Evolutionary conservation across 306 rosid genomes (phyloP).

Genomic region (Malus orientalis): DNA sequence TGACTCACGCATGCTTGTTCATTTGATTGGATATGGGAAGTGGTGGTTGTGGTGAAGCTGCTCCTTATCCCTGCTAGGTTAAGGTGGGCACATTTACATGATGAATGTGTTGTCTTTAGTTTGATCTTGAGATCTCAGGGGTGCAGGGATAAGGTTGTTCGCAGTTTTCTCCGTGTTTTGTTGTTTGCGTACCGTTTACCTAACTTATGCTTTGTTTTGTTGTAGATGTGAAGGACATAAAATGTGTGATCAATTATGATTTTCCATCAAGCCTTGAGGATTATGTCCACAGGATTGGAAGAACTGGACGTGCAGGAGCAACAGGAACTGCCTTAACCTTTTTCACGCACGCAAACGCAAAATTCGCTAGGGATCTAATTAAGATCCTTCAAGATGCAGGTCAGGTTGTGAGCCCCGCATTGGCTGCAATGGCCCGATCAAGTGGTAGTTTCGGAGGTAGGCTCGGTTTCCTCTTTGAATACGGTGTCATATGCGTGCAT

Average conservation of each 20-base stretch:
- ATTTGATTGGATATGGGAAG: slow-evolving; percentile 55
- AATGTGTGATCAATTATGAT: slow-evolving; percentile 88
- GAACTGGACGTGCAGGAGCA: slow-evolving; percentile 99
- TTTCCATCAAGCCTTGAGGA: slow-evolving; percentile 95
- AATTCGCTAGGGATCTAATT: slow-evolving; percentile 59
- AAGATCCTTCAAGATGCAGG: slow-evolving; percentile 85
- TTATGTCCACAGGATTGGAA: slow-evolving; percentile 91
- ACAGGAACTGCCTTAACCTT: slow-evolving; percentile 84
- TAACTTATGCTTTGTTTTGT: slow-evolving; percentile 12
- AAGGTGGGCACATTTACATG: slow-evolving; percentile 97
- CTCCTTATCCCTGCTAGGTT: slow-evolving; percentile 98
- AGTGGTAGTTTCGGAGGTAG: slow-evolving; percentile 54
- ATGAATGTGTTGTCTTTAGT: slow-evolving; percentile 88
- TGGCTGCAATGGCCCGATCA: slow-evolving; percentile 53
- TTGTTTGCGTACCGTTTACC: slow-evolving; percentile 11
- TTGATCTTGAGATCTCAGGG: slow-evolving; percentile 63
- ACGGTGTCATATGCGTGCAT: neutral
- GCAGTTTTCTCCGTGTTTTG: slow-evolving; percentile 57
- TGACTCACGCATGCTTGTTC: slow-evolving; percentile 77
- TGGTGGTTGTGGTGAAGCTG: slow-evolving; percentile 71
- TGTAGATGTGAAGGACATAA: slow-evolving; percentile 98
- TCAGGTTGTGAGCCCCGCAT: slow-evolving; percentile 58
- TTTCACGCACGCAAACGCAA: slow-evolving; percentile 71
- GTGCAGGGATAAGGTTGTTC: slow-evolving; percentile 86
- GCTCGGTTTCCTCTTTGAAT: neutral